phyloP scores from a whole-genome alignment of 768 basidiomycete species.

The Pholiota microspora region DNA sequence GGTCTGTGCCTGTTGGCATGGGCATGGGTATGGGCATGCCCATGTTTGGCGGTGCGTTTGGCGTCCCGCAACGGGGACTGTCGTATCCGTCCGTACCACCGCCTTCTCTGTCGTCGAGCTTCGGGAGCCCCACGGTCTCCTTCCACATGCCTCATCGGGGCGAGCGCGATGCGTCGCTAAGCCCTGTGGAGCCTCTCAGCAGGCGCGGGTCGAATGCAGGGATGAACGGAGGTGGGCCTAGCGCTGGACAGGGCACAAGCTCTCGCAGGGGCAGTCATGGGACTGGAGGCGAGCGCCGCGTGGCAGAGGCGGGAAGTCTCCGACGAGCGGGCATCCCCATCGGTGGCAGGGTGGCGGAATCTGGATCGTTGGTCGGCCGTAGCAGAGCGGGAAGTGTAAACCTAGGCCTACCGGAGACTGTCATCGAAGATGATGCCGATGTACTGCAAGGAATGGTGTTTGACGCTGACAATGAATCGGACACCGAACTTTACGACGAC shows the following conservation, averaged over 20 bases:
- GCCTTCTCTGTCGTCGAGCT: slow-evolving; percentile 75
- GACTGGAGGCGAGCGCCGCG: slow-evolving; percentile 31
- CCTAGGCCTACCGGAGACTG: slow-evolving; percentile 26
- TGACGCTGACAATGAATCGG: not conserved
- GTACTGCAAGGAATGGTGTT: slow-evolving; percentile 6
- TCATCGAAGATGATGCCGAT: slow-evolving; percentile 17
- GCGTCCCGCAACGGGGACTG: slow-evolving; percentile 35
- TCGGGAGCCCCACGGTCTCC: slow-evolving; percentile 64
- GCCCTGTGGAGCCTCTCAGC: slow-evolving; percentile 53
- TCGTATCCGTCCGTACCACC: slow-evolving; percentile 85
- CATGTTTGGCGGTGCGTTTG: slow-evolving; percentile 11
- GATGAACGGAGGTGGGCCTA: not conserved
- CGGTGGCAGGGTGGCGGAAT: slow-evolving; percentile 62
- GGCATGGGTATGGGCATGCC: slow-evolving; percentile 12
- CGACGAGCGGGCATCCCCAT: slow-evolving; percentile 24
- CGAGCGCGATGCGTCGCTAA: slow-evolving; percentile 44
- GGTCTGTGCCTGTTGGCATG: slow-evolving; percentile 53
- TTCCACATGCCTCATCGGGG: slow-evolving; percentile 33
- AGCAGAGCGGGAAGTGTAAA: slow-evolving; percentile 46
- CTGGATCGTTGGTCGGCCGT: slow-evolving; percentile 33
- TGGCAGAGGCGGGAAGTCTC: slow-evolving; percentile 54
- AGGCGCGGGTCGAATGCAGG: slow-evolving; percentile 46
- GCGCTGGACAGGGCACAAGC: slow-evolving; percentile 31
- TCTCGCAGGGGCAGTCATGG: slow-evolving; percentile 24
- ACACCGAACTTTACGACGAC: too few species aligned